Evolutionary conservation across 2,329 filamentous ascomycete genomes (phyloP), one percentile per base, ranked within the genome.

Genomic region (Alternaria sp.): DNA sequence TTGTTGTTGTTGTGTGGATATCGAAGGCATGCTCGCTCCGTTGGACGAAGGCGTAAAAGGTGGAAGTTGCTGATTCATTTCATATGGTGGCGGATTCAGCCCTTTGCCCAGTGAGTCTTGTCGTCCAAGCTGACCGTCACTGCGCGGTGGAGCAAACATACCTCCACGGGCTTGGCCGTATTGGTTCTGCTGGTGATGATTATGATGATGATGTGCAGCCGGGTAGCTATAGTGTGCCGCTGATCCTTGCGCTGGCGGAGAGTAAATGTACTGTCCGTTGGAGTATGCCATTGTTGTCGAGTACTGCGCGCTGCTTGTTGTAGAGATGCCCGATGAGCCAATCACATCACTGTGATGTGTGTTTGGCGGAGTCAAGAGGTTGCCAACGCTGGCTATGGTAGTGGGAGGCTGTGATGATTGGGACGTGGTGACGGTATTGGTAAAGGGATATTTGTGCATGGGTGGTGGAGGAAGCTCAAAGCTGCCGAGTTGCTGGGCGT

Each of bases 1-100:
- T 5, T 60, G 57, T 2, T 68, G 70, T 51, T 54, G 83, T 62
- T 75, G 81, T 64, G 78, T 66, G 61, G 77, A 72, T 71, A 81
- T 75, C 14, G 81, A 76, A 17, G 81, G 79, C 51, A 84, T 73
- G 61, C 74, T 80, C 31, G 79, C 76, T 17, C 84, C 82, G 53
- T 85, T 84, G 44, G 83, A 80, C 49, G 84, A 84, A 71, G 74
- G 72, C 60, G 87, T 83, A 73, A 89, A 92, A 33, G 87, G 82
- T 42, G 88, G 85, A 60, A 89, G 83, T 60, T 77, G 74, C 48
- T 74, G 71, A 65, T 88, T 86, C 61, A 86, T 81, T 63, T 90
- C 88, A 77, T 89, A 92, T 6, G 88, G 84, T 59, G 89, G 86
- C 54, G 86, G 82, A 60, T 90, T 85, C 54, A 93, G 80, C 48